A percentile compares a stretch with the other conserved stretches of the same genome.
These are phyloP conservation scores for Trichoderma reesei DNA, from an alignment of 495 filamentous ascomycete species.

Conservation along the genomic window DNA sequence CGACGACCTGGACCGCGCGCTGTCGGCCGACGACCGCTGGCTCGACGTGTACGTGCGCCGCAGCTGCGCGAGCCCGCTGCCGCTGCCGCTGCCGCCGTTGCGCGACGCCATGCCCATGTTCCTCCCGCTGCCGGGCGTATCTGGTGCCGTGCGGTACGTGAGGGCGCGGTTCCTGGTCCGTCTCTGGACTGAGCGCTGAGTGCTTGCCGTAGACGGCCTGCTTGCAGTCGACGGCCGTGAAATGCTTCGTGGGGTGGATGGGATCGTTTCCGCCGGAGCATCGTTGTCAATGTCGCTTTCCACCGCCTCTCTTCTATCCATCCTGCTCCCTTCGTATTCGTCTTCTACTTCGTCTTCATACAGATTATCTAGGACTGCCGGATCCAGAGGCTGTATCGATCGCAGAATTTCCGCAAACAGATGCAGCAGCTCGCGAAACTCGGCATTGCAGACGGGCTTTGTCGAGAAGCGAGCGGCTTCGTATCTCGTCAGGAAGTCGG, in stretches of 20 bases:
- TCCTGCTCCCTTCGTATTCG: not conserved
- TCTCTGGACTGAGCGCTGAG: constrained; percentile 16
- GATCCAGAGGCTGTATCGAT: constrained; percentile 57
- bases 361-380: constrained; percentile 29
- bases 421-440: constrained; percentile 78
- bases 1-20: constrained; percentile 25
- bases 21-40: constrained; percentile 27
- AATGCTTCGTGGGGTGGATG: constrained; percentile 23
- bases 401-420: constrained; percentile 75
- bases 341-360: constrained; percentile 13
- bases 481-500: constrained; percentile 63
- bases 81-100: constrained; percentile 15
- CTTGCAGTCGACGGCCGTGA: constrained; percentile 17
- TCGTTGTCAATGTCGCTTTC: constrained; percentile 33
- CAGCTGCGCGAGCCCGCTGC: constrained; percentile 32
- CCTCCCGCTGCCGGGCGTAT: constrained; percentile 36
- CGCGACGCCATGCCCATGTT: constrained; percentile 18
- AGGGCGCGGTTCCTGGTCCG: constrained; percentile 27
- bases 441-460: constrained; percentile 41
- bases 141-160: constrained; percentile 40
- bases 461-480: constrained; percentile 76
- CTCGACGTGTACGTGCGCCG: constrained; percentile 28
- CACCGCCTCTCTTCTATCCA: constrained; percentile 16
- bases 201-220: constrained; percentile 16
- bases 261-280: constrained; percentile 17